Evolutionary conservation across 139 green algal species (phyloP).

Genomic region (Asterochloris erici): DNA sequence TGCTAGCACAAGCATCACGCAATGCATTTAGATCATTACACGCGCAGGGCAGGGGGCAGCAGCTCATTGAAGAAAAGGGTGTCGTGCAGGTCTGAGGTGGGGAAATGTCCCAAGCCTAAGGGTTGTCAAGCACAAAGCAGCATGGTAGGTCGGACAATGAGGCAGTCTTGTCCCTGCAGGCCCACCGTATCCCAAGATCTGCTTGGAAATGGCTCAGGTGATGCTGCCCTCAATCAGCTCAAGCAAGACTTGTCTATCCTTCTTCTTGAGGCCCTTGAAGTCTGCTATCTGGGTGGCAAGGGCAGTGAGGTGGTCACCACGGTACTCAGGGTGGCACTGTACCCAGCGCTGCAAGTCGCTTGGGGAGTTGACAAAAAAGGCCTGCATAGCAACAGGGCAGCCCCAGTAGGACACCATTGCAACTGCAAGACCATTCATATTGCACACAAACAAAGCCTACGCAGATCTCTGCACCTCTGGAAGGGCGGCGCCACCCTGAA

Average conservation of each 20-base stretch:
- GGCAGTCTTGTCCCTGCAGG: no score
- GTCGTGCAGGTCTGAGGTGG: no score
- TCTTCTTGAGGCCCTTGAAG: constrained; percentile 47
- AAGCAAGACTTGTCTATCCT: constrained; percentile 37
- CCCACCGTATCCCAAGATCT: no score
- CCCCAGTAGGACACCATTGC: background rate
- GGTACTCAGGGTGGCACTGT: constrained; percentile 60
- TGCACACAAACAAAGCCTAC: background rate
- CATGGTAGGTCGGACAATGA: no score
- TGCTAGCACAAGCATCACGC: no score
- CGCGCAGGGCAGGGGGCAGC: no score
- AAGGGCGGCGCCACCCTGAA: no score
- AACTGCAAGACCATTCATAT: background rate
- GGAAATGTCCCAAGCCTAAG: no score
- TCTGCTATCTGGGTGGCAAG: constrained; percentile 58
- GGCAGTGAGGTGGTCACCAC: constrained; percentile 37
- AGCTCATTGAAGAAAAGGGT: no score
- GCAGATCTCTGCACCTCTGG: background rate
- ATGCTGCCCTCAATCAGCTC: constrained; percentile 13
- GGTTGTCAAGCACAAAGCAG: no score
- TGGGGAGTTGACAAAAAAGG: constrained; percentile 50
- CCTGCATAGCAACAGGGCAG: constrained; percentile 20
- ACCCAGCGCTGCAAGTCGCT: constrained; percentile 56
- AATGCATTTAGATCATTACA: no score
- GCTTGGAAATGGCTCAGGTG: background rate